Evolutionary conservation across 768 basidiomycete genomes (phyloP), one percentile per base, ranked within the genome.

Genomic region (Tulasnella sp.): DNA sequence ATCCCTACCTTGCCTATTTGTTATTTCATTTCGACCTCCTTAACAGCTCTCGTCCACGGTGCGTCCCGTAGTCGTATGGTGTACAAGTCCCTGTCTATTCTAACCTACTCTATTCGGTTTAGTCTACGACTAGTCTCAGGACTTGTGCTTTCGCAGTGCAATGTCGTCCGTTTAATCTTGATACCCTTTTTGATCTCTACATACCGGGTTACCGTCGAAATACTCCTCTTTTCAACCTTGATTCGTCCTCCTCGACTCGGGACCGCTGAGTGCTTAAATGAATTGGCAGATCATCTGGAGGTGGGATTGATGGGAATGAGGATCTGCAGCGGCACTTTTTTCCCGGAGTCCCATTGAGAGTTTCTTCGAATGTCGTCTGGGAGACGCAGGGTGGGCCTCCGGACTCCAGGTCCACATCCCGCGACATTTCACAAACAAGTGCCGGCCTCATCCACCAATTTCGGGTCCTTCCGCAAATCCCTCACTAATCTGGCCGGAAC

Each of bases 41-140:
- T 67, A 67, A 39, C 79, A 85, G 88, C 87, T 20, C 84, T 89
- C 75, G 86, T 89, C 39, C 88, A 88, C 80, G 88, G 88, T 87
- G 83, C n/a, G 75, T 44, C 37, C 74, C 35, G 39, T 13, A 4
- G 48, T 42, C n/a, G 29, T n/a, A 70, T 20, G 73, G 6, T 1
- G 40, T 16, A 6, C 46, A 15, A 29, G 29, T 42, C 39, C 10
- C 6, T 32, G 35, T 85, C 79, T 48, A 46, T 35, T 73, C 80
- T 78, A 75, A 79, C 72, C 40, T 55, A 35, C 46, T 72, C 81
- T n/a, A 81, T 73, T 48, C 37, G 78, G 80, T 82, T 67, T 78
- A 87, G 86, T 87, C 44, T 87, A 87, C 81, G 86, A 87, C 70
- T 86, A 80, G 83, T 70, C 32, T 20, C 67, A 26, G 37, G 13